Evolutionary conservation across 2,329 filamentous ascomycete genomes (phyloP), one percentile per base, ranked within the genome.

Genomic region (Aspergillus aculeatinus): DNA sequence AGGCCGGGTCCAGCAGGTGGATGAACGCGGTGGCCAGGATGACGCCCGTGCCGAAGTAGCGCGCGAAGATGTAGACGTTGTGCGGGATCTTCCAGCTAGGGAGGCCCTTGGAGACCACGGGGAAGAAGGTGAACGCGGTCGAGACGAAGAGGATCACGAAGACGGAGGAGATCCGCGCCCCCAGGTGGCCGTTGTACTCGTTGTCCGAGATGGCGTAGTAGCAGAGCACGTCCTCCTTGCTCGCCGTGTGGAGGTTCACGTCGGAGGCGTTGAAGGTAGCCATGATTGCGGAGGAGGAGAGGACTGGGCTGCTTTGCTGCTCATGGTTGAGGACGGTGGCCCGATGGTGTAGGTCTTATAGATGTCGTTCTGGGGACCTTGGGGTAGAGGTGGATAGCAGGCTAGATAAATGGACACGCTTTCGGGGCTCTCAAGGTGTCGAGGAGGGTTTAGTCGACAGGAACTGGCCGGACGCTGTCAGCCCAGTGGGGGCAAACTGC

Each of bases 141-240:
- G 61, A 63, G 16, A 63, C 57, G 27, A 60, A 54, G 14, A 63
- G 25, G n/a, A 63, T 63, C 2, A 63, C 61, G n/a, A 63, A 63
- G 33, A 63, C 58, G 51, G 61, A 44, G 3, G 61, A 63, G 49
- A 63, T 39, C 2, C 61, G 58, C 10, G 61, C 61, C 3, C 61
- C 61, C 27, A 63, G 25, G 11, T 56, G 58, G n/a, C 61, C 61
- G 39, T 63, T 56, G 49, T 63, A 63, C 23, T 60, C 61, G 35
- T 60, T 60, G 11, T 60, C 55, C 2, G 55, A 59, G 16, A 59
- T 44, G 31, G 59, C 58, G 19, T 60, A n/a, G 31, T 60, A 62
- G 23, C 60, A 62, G 48, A 57, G 44, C 29, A 62, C 51, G 4
- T 60, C 60, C 11, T 55, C 35, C 9, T 55, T 55, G 47, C 59